Evolutionary conservation across 306 rosid genomes (phyloP), one percentile per base, ranked within the genome.

Genomic region (Lathyrus oleraceus): DNA sequence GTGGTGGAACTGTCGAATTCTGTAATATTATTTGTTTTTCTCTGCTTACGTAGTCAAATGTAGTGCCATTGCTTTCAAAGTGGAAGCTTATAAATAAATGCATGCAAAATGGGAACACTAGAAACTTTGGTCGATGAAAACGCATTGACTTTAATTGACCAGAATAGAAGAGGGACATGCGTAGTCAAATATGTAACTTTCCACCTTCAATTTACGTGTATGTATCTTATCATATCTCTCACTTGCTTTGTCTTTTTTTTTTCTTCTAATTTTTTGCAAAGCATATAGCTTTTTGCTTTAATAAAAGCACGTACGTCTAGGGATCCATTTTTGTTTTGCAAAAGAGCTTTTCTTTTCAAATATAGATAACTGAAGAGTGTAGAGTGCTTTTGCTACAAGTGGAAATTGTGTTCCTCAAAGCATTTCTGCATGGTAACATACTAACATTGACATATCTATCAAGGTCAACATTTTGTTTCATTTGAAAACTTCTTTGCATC

Each of bases 181-280:
- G 67, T 70, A 61, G 61, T 70, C 79, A 72, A 68, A 56, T 63
- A 11, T 52, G 25, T 16, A 60, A 74, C 93, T 87, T 89, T 87
- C 84, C 96, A 91, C 83, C 87, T 71, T 69, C 65, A 54, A 4
- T 67, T 67, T 73, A 84, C 91, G 90, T 82, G 94, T 78, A 69
- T 42, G 13, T 69, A 8, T 67, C 62, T 61, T 28, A 49, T 74
- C 51, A 66, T 65, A 62, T 78, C 45, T 69, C 69, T 14, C 45
- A 43, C 32, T 43, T 69, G 51, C 80, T 66, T 77, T 73, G 15
- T 69, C 14, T 12, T 32, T 35, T 59, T 42, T 25, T 1, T 51
- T 25, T 23, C 25, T 25, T 25, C n/a, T 6, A 20, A 19, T 4
- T 9, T 38, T 57, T 19, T 2, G 20, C 58, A 83, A 87, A 82